Percentiles rank a stretch among this genome's conserved stretches.
phyloP scores from a whole-genome alignment of 2,329 filamentous ascomycete genomes.

The Conoideocrella luteorostrata region DNA sequence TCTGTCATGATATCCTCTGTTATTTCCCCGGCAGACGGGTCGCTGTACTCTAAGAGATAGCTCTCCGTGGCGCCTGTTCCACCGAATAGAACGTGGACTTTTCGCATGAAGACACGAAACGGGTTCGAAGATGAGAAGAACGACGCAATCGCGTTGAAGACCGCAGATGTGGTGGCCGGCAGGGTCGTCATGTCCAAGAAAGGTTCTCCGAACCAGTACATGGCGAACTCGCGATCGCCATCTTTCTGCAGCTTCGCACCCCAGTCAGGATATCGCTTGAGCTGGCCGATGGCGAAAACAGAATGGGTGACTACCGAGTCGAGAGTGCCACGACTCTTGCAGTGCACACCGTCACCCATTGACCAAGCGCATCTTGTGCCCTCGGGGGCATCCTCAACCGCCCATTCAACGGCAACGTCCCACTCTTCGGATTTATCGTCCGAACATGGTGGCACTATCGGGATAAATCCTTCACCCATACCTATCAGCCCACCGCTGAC shows the following conservation, averaged over 20 bases:
- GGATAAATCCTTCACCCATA: neutral
- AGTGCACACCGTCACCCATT: neutral
- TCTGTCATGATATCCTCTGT: neutral
- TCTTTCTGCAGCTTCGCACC: neutral
- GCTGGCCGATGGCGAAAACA: neutral
- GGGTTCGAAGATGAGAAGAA: constrained; percentile 1
- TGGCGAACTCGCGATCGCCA: neutral
- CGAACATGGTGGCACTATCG: neutral
- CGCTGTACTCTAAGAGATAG: neutral
- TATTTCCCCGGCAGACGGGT: neutral
- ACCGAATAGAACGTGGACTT: neutral
- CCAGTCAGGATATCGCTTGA: neutral
- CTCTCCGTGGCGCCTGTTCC: neutral
- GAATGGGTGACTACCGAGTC: neutral
- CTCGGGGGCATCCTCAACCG: neutral
- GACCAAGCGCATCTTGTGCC: constrained; percentile 1
- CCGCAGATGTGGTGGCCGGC: neutral
- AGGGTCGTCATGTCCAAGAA: neutral
- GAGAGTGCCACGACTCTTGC: neutral
- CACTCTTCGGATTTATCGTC: neutral
- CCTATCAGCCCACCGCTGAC: neutral
- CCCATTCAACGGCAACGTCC: neutral
- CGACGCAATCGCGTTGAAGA: neutral
- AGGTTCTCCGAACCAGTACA: neutral
- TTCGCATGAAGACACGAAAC: neutral